Percentiles rank a stretch among this genome's conserved stretches.
phyloP scores from a whole-genome alignment of 1,284 basidiomycete genomes.

The Peniophora sp. region DNA sequence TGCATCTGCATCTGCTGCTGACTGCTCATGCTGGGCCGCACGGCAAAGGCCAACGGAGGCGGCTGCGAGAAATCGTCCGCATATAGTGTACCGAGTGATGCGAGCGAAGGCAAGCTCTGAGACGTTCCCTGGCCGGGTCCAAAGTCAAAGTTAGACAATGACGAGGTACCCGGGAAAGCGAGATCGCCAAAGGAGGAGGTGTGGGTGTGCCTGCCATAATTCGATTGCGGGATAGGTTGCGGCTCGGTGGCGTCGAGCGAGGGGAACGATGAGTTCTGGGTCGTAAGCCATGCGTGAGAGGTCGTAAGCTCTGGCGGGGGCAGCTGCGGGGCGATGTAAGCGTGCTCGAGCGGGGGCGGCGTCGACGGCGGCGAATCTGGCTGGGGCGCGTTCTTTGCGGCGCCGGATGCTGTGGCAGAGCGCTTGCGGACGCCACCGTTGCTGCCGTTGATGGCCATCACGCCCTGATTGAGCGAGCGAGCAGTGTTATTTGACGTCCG shows the following conservation, averaged over 20 bases:
- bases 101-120: neutral
- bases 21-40: too few relatives aligned
- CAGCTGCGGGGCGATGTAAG: constrained; percentile 10
- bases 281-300: constrained; percentile 25
- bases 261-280: constrained; percentile 7
- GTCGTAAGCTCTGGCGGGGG: constrained; percentile 5
- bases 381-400: constrained; percentile 2
- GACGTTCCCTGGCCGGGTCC: neutral
- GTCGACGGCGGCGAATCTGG: constrained; percentile 11
- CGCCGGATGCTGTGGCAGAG: constrained; percentile 3
- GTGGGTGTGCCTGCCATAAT: neutral
- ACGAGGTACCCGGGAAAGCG: neutral
- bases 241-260: neutral
- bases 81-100: neutral
- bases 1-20: neutral
- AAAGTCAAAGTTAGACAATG: neutral
- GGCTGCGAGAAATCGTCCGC: neutral
- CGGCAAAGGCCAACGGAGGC: too few relatives aligned
- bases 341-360: constrained; percentile 15
- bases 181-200: neutral
- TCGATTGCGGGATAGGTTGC: neutral
- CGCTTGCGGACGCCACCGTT: constrained; percentile 7
- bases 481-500: constrained; percentile 44
- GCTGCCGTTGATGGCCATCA: constrained; percentile 1
- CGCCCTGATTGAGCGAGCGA: constrained; percentile 24